A percentile compares a stretch with the other conserved stretches of the same genome.
phyloP scores from a whole-genome alignment of 805 yeast genomes.

The Yamadazyma olivae region DNA sequence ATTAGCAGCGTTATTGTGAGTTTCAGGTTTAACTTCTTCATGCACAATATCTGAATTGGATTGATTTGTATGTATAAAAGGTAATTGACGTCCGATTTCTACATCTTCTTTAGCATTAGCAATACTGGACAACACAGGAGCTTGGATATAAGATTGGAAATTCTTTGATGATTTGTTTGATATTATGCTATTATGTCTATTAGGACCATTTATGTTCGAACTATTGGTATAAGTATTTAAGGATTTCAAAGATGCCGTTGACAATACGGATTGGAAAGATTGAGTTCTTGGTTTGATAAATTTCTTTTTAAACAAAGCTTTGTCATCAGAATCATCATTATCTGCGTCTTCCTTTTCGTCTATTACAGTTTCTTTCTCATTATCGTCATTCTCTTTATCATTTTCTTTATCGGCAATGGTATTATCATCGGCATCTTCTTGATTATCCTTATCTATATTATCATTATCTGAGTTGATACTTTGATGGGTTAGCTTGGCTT shows the following conservation, averaged over 20 bases:
- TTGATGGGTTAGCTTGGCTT: too few relatives aligned
- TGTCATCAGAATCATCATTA: background rate
- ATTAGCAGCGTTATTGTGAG: background rate
- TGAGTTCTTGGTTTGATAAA: conserved; percentile 38
- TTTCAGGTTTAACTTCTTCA: background rate
- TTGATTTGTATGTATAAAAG: conserved; percentile 22
- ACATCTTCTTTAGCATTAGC: conserved; percentile 31
- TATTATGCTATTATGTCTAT: conserved; percentile 11
- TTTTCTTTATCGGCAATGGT: background rate
- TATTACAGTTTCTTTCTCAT: background rate
- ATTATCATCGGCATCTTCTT: background rate
- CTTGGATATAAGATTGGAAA: conserved; percentile 45
- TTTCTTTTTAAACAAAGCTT: conserved; percentile 31
- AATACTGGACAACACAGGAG: conserved; percentile 41
- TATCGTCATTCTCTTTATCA: background rate
- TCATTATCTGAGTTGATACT: too few relatives aligned
- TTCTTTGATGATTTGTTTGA: conserved; percentile 29
- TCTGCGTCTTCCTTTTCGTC: background rate
- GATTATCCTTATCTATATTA: background rate
- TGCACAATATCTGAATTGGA: conserved; percentile 4
- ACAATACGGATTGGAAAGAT: conserved; percentile 42
- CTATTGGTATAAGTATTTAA: conserved; percentile 22
- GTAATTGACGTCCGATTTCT: conserved; percentile 41
- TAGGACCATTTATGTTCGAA: conserved; percentile 4
- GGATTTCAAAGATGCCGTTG: conserved; percentile 41